Conservation (phyloP, 805 yeast genomes). For the Ogataea zsoltii region DNA sequence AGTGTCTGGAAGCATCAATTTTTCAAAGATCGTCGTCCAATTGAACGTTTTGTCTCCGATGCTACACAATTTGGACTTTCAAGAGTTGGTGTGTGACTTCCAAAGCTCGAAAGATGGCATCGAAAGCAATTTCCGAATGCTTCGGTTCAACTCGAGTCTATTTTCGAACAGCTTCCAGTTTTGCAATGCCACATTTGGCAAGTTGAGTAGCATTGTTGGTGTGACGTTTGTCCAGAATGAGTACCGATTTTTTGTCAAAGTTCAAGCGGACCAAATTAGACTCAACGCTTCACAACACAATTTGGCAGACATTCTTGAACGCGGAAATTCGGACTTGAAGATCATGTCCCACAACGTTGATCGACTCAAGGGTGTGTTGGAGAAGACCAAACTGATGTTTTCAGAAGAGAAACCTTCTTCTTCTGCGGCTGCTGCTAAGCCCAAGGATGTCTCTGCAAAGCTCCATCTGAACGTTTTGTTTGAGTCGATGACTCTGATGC, state of each 20-base stretch:
- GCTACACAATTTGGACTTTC: conserved; percentile 19
- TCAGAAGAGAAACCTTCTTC: neutral
- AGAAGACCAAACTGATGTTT: neutral
- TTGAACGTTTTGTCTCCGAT: conserved; percentile 20
- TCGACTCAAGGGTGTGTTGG: neutral
- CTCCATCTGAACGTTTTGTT: conserved; percentile 6
- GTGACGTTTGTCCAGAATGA: neutral
- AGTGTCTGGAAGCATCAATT: conserved; percentile 8
- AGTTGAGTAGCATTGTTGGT: conserved; percentile 9
- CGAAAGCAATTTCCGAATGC: conserved; percentile 10
- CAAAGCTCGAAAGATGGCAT: conserved; percentile 12
- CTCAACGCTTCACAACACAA: conserved; percentile 16
- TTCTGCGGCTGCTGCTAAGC: too few relatives aligned
- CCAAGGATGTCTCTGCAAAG: neutral
- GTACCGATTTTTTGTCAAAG: conserved; percentile 6
- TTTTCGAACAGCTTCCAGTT: conserved; percentile 15
- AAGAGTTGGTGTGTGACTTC: conserved; percentile 11
- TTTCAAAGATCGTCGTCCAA: conserved; percentile 13
- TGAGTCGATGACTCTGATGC: conserved; percentile 11
- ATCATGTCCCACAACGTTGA: neutral
- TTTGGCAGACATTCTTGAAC: conserved; percentile 9
- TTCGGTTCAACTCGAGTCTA: conserved; percentile 9
- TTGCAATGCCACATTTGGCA: conserved; percentile 8
- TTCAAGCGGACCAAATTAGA: conserved; percentile 20
- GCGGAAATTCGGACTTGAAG: conserved; percentile 12